Conservation (phyloP, 129 eudicot genomes). For the Ambrosia artemisiifolia region DNA sequence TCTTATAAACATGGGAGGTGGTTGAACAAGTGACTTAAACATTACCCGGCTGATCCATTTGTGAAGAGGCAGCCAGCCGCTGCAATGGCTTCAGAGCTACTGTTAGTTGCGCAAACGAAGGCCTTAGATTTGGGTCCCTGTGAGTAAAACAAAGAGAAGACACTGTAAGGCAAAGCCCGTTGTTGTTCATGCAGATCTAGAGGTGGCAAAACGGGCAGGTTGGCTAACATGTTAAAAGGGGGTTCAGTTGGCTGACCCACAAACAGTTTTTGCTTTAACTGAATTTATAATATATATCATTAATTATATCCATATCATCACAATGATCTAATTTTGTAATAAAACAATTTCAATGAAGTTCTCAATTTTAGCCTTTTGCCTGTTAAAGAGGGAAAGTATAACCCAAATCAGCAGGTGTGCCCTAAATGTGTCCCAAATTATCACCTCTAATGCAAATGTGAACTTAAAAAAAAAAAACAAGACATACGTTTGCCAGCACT, state of each 20-base stretch:
- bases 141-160: background rate
- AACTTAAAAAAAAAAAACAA: background rate
- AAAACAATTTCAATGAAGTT: background rate
- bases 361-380: background rate
- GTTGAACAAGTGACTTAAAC: slow-evolving; percentile 33
- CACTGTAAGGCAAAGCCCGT: background rate
- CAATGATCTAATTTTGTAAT: background rate
- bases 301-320: background rate
- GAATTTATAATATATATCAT: background rate
- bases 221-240: background rate
- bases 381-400: background rate
- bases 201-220: background rate
- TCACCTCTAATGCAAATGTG: too few relatives aligned
- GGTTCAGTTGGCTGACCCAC: background rate
- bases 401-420: background rate
- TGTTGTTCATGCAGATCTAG: background rate
- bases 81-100: slow-evolving; percentile 90
- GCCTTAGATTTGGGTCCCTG: slow-evolving; percentile 94
- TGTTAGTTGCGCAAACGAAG: slow-evolving; percentile 86
- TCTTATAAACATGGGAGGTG: slow-evolving; percentile 26
- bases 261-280: background rate
- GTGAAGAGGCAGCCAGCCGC: slow-evolving; percentile 54
- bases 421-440: background rate
- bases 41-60: slow-evolving; percentile 46
- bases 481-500: slow-evolving; percentile 98